Evolutionary conservation across 768 basidiomycete species (phyloP).

Genomic region (Agaricus sinodeliciosus): DNA sequence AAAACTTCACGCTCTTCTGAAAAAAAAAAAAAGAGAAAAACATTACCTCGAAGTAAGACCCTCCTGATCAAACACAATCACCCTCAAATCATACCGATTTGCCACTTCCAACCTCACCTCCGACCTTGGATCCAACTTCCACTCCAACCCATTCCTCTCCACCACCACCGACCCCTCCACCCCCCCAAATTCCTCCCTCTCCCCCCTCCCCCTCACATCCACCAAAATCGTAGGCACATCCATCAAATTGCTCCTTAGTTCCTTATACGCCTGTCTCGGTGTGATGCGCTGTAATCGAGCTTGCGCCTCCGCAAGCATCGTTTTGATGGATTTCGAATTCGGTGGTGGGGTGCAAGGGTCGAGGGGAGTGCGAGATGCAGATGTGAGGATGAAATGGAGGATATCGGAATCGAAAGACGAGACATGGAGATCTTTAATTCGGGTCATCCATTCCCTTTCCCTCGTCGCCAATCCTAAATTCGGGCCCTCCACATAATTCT

Average conservation of each 20-base stretch:
- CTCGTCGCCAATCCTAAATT: conserved; percentile 1
- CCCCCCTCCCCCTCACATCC: conserved; percentile 64
- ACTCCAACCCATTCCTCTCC: conserved; percentile 74
- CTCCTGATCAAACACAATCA: conserved; percentile 72
- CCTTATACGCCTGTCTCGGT: conserved; percentile 51
- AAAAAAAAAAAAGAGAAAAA: neutral
- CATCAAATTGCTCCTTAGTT: conserved; percentile 46
- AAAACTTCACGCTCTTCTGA: neutral
- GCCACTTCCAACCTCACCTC: conserved; percentile 55
- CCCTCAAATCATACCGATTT: conserved; percentile 66
- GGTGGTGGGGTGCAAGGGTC: conserved; percentile 60
- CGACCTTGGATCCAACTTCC: conserved; percentile 71
- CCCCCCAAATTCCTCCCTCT: conserved; percentile 50
- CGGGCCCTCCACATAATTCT: neutral
- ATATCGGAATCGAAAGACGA: conserved; percentile 58
- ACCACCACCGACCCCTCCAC: conserved; percentile 67
- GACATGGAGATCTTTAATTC: conserved; percentile 47
- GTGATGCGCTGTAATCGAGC: conserved; percentile 60
- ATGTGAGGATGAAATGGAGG: conserved; percentile 65
- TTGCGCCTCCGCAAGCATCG: conserved; percentile 52
- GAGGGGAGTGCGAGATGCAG: conserved; percentile 50
- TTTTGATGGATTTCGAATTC: conserved; percentile 52
- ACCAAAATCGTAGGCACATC: conserved; percentile 66
- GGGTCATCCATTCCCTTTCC: conserved; percentile 31
- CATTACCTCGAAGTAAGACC: conserved; percentile 52